Base-by-base conservation (phyloP, 805 yeast species). In the Candida gorgasii region DNA sequence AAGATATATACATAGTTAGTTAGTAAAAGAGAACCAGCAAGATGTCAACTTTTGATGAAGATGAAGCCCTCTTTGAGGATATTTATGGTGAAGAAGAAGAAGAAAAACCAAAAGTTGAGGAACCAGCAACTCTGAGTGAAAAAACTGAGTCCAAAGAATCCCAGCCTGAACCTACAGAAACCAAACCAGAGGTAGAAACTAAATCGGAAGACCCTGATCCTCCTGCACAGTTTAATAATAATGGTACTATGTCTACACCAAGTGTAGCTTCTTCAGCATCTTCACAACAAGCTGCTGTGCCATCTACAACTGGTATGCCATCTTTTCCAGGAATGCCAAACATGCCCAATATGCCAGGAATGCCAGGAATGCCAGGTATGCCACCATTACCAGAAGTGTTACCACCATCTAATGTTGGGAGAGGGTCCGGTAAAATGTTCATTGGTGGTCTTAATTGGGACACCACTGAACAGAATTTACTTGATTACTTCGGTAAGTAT, bases 381-480 rank as follows among this genome's bases (percentile, higher is more conserved):
- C 57, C 58, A 17, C 48, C 55, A 22, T 45, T 50, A 19, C 51
- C 44, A 7, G 43, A 41, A 14, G 39, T 37, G 20, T 36, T 42
- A 31, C 57, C 54, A 9, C 56, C 54, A 27, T 68, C 72, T 16
- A 62, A 55, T 45, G 50, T 62, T 48, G 74, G 71, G 19, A 62
- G 55, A 40, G 96, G 87, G 55, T 82, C 82, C 50, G 95, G 95
- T 42, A 89, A 89, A 61, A 86, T 89, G 95, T 89, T 89, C 58
- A 80, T 89, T 63, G 99, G 99, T 49, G 99, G 99, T 39, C 79
- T 92, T 55, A 93, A 92, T 58, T 92, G 98, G 98, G 97, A 92
- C 59, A 92, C 99, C 12, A 83, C 90, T 11, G 98, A 92, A 58
- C 95, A 89, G 49, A 80, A 85, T 24, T 69, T 92, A 65, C 81